A percentile compares a stretch with the other conserved stretches of the same genome.
Conservation (phyloP, 1,284 basidiomycete species). For the Ustilago crameri region DNA sequence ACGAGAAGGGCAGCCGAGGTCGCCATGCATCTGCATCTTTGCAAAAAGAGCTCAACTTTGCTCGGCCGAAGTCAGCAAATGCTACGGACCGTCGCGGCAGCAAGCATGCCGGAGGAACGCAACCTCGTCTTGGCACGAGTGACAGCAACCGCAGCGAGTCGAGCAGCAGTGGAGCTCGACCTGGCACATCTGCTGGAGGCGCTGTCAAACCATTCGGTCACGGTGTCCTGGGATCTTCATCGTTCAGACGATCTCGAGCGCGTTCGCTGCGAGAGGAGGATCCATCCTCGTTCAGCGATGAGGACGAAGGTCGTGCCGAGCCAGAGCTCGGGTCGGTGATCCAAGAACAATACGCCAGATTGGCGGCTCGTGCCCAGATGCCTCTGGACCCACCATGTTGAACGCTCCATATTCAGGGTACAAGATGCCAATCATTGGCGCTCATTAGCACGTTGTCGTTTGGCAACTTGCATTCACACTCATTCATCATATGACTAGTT, state of each 20-base stretch:
- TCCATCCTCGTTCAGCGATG: constrained; percentile 1
- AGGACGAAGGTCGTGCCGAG: constrained; percentile 18
- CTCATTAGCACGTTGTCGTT: no score
- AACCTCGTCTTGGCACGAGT: constrained; percentile 18
- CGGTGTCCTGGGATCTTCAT: constrained; percentile 7
- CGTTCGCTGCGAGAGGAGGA: no score
- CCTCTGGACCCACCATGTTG: constrained; percentile 27
- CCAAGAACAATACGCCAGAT: constrained; percentile 34
- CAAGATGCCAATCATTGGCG: no score
- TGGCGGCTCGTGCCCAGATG: constrained; percentile 37
- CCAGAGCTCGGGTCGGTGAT: constrained; percentile 38
- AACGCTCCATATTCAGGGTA: no score
- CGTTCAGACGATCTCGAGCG: constrained; percentile 12
- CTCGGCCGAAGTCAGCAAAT: constrained; percentile 12
- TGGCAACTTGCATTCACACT: background rate
- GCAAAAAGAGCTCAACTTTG: background rate
- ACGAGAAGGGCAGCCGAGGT: constrained; percentile 4
- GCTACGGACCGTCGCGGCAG: background rate
- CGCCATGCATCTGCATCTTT: constrained; percentile 16
- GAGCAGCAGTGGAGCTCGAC: constrained; percentile 21
- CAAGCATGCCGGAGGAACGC: background rate
- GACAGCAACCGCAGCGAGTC: constrained; percentile 13
- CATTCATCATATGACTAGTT: background rate
- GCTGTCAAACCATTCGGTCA: constrained; percentile 43
- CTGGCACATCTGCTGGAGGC: constrained; percentile 31